Evolutionary conservation across 78 protist species (phyloP).

Genomic region (Dictyostelium capitatum): DNA sequence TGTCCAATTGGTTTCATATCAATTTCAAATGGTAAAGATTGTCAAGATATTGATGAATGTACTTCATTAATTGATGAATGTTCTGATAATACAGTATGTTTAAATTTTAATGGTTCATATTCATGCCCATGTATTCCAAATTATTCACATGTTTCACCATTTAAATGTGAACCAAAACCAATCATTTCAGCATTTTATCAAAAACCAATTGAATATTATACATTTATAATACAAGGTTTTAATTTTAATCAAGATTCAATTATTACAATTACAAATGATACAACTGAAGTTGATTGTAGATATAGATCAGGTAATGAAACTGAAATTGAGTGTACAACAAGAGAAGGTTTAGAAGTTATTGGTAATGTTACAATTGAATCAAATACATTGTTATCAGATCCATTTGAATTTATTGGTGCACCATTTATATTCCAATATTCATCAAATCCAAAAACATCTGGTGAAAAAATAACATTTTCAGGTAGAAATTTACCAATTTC

Average conservation of each 20-base stretch:
- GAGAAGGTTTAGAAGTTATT: background rate
- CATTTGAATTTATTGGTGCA: background rate
- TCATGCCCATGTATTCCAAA: background rate
- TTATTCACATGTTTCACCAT: background rate
- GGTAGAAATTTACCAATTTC: background rate
- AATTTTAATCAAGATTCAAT: background rate
- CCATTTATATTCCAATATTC: background rate
- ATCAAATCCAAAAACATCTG: background rate
- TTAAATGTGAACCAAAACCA: conserved; percentile 1
- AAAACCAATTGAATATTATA: background rate
- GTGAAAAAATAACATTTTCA: background rate
- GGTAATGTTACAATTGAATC: background rate
- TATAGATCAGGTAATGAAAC: background rate
- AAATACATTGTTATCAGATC: background rate
- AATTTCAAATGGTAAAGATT: background rate
- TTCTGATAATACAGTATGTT: background rate
- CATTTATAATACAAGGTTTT: background rate
- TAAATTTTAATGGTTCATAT: background rate
- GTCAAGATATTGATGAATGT: background rate
- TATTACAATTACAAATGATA: background rate
- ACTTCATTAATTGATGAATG: background rate
- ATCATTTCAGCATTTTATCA: background rate
- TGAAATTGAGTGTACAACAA: background rate
- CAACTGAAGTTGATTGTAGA: background rate
- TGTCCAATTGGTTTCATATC: background rate